Evolutionary conservation across 176 grass and related monocot species (phyloP), one percentile per base, ranked within the genome.

Genomic region (Microstegium vimineum): DNA sequence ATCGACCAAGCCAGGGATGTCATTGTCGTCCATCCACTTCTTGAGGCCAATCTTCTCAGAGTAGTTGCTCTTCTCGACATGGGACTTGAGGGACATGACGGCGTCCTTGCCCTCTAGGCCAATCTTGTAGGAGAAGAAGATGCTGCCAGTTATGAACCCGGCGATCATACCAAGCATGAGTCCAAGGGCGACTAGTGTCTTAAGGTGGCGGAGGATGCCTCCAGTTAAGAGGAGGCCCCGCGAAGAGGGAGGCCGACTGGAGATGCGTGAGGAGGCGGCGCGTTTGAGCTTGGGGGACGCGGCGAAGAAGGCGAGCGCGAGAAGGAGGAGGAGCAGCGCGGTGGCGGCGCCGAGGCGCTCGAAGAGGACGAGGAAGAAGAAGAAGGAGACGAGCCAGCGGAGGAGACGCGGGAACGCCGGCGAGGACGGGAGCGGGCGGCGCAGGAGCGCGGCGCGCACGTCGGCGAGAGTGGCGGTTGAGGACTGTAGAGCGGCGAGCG

Each of bases 101-200:
- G 89, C 93, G 45, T 99, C 93, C 84, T 91, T 99, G 43, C 96
- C 93, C 79, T 95, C 96, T 16, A 99, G 83, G 18, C 93, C 91
- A 11, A 99, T 99, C 86, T 99, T 94, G 83, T 99, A 99, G 20
- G 91, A 94, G 85, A 99, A 99, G 88, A 99, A 99, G 51, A 91
- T 72, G 75, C 87, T 86, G 76, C 91, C 93, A 6, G 83, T 71
- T 5, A 99, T 35, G 73, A 92, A 90, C 0, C 96, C 96, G 0
- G 85, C 37, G 32, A 95, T 95, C 96, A 95, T 91, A 18, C 87
- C 80, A 1, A 95, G 74, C 82, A 95, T 95, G 45, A 99, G 84
- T 12, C 93, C 89, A 10, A 99, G 5, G 9, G 93, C 91, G 42
- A 95, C 83, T 31, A 99, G 85, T 20, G 93, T 99, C 76, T 78